Percentiles rank a stretch among this genome's conserved stretches.
phyloP scores from a whole-genome alignment of 2,329 filamentous ascomycete genomes.

The Aspergillus pseudoterreus region DNA sequence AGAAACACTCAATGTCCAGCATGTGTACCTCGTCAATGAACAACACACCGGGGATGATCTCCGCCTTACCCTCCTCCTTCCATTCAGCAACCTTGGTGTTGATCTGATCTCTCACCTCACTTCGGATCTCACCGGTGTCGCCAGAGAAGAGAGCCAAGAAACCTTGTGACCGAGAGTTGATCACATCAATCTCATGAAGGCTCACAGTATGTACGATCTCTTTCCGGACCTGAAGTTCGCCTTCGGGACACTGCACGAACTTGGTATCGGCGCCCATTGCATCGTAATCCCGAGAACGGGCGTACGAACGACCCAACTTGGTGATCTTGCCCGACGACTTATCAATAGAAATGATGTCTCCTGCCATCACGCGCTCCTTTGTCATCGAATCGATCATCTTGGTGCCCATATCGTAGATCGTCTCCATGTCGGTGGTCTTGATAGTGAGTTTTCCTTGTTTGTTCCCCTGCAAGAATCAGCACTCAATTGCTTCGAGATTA shows the following conservation, averaged over 20 bases:
- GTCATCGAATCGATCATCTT: slow-evolving; percentile 99
- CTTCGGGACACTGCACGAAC: slow-evolving; percentile 95
- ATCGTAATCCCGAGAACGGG: slow-evolving; percentile 94
- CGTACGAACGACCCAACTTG: slow-evolving; percentile 92
- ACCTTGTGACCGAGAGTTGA: slow-evolving; percentile 97
- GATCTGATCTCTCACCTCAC: slow-evolving; percentile 96
- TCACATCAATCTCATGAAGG: slow-evolving; percentile 97
- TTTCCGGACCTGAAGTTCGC: slow-evolving; percentile 93
- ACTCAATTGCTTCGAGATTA: neutral
- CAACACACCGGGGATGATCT: slow-evolving; percentile 92
- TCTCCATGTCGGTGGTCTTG: slow-evolving; percentile 99
- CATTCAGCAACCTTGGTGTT: slow-evolving; percentile 98
- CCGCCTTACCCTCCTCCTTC: slow-evolving; percentile 98
- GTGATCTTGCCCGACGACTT: slow-evolving; percentile 98
- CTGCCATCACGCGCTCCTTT: slow-evolving; percentile 97
- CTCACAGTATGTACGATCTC: slow-evolving; percentile 97
- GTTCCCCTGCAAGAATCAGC: slow-evolving; percentile 57
- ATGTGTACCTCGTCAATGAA: slow-evolving; percentile 99
- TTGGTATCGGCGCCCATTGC: slow-evolving; percentile 98
- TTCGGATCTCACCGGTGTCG: slow-evolving; percentile 95
- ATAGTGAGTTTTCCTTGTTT: slow-evolving; percentile 99
- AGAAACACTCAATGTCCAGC: slow-evolving; percentile 99
- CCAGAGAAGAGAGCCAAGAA: slow-evolving; percentile 97
- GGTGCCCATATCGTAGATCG: slow-evolving; percentile 97
- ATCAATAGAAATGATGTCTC: slow-evolving; percentile 97